Evolutionary conservation across 2,329 filamentous ascomycete species (phyloP).

Genomic region (Alternaria gansuensis): DNA sequence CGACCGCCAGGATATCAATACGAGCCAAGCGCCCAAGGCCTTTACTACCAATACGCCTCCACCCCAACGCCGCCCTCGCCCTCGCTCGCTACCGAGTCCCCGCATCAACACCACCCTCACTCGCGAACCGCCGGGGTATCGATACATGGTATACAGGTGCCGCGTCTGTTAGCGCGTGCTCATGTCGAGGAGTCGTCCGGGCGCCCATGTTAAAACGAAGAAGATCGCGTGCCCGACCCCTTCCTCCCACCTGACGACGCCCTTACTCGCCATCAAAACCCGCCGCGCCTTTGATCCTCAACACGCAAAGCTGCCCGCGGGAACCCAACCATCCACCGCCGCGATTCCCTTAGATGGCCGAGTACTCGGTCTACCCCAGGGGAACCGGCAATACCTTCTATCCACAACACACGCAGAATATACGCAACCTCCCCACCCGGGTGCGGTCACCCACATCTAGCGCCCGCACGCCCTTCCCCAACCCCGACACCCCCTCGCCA

Average conservation of each 20-base stretch:
- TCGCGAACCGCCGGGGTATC: slow-evolving; percentile 21
- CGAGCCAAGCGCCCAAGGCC: slow-evolving; percentile 16
- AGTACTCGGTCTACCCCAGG: slow-evolving; percentile 70
- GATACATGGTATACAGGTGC: slow-evolving; percentile 43
- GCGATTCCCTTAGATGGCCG: slow-evolving; percentile 68
- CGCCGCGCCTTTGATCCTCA: slow-evolving; percentile 38
- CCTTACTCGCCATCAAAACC: slow-evolving; percentile 31
- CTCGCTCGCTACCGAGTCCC: slow-evolving; percentile 29
- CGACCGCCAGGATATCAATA: slow-evolving; percentile 34
- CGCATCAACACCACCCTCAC: slow-evolving; percentile 26
- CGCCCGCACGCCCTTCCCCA: slow-evolving; percentile 55
- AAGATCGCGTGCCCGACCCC: slow-evolving; percentile 58
- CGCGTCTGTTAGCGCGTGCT: slow-evolving; percentile 42
- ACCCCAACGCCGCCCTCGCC: slow-evolving; percentile 16
- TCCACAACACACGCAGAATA: slow-evolving; percentile 62
- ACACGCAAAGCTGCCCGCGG: slow-evolving; percentile 46
- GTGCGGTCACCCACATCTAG: slow-evolving; percentile 58
- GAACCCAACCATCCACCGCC: slow-evolving; percentile 32
- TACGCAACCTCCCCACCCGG: slow-evolving; percentile 57
- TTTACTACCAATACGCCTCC: slow-evolving; percentile 14
- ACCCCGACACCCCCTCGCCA: slow-evolving; percentile 64
- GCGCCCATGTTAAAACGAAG: slow-evolving; percentile 61
- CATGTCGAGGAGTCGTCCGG: slow-evolving; percentile 47
- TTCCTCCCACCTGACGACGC: slow-evolving; percentile 56
- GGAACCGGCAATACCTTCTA: slow-evolving; percentile 69